Base-by-base conservation (phyloP, 441 rosid genomes). In the Mallotus repandus region DNA sequence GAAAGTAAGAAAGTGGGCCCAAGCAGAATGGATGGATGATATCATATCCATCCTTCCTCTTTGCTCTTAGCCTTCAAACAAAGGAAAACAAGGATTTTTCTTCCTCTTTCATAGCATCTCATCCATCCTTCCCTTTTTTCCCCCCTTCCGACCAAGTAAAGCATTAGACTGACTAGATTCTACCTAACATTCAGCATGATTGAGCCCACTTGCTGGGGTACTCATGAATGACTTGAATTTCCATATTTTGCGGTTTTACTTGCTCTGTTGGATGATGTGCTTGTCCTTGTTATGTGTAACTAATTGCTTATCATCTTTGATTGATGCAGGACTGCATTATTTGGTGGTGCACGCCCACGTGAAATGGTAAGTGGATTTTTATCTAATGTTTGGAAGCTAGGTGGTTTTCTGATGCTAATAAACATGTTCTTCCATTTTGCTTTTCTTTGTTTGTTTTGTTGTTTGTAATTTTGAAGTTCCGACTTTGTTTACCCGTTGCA, bases 341-440 rank as follows among this genome's bases (percentile, higher is more conserved):
- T 88, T 82, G 98, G 98, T 29, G 95, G 92, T 84, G 95, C 95
- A 59, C 88, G 90, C 48, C 97, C 97, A 45, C 82, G 97, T 58
- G 98, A 93, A 82, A 77, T 86, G 86, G 98, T 91, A 68, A 87
- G 91, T 80, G 19, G 6, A 13, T 70, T 77, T 49, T 14, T 48
- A n/a, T 43, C 71, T 49, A 18, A 5, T 41, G 56, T 7, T 57
- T 11, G 12, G 1, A 4, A 69, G 56, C 12, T 43, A 1, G 10
- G 52, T 12, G 52, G 41, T 41, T 69, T 41, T 55, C 16, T 18
- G 49, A n/a, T 53, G 50, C 21, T 54, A 16, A 52, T 55, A 52
- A 35, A 52, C 46, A 67, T 2, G 10, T 12, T 21, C 4, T 55
- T 55, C 41, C 16, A 8, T 9, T 38, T 38, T 38, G 7, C 41